Evolutionary conservation across 1,139 yeast species (phyloP), one percentile per base, ranked within the genome.

Genomic region (Geotrichum aggregatum): DNA sequence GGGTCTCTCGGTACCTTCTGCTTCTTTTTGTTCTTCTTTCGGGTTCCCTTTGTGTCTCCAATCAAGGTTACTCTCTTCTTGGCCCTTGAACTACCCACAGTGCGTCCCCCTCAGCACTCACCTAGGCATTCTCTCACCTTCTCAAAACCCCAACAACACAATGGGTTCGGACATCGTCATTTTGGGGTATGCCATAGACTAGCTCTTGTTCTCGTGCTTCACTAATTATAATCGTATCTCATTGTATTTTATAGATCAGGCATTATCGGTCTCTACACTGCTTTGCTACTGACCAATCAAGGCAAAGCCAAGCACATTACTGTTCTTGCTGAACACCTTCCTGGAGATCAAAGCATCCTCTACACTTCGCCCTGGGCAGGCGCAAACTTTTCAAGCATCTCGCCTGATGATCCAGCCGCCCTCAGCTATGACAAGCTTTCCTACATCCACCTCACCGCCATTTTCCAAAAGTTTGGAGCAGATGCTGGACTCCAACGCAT

Each of bases 361-460:
- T 86, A 82, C 64, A 82, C 94, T 1, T 83, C 89, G 0, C 94
- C 94, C 1, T 83, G 84, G 76, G 91, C 91, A 0, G 73, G 73
- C 1, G 72, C 67, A 11, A 79, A 80, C 66, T 82, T 83, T 62
- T 80, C 86, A 2, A 78, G 84, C 62, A 82, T 83, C 52, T 76
- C 86, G 0, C 84, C 82, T 1, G 75, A 76, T 56, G 84, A 79
- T 58, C 71, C 73, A 1, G 75, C 71, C 7, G 76, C 83, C 0
- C 62, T 82, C 50, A 66, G 64, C 11, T 80, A 71, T 59, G 89
- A 84, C 62, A 75, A 74, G 60, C 71, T 68, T 61, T 80, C 87
- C 1, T 84, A 80, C 64, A 63, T 70, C 30, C 73, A 78, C 60
- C 67, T 84, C 42, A 64, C 59, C 2, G 61, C 64, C 42, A 59